Conservation (phyloP, 2,329 filamentous ascomycete species). For the Coniochaeta prunicola region DNA sequence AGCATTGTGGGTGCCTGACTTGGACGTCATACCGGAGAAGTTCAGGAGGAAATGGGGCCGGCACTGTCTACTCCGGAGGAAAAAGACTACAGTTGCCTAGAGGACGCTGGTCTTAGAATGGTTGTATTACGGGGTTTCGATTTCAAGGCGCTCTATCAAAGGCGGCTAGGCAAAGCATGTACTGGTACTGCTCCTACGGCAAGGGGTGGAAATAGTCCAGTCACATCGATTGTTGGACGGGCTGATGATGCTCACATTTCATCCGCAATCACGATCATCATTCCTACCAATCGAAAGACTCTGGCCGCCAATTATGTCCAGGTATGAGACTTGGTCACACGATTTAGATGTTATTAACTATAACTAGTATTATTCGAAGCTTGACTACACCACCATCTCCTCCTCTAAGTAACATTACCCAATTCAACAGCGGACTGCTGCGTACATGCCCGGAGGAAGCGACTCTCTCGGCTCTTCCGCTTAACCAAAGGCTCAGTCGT, state of each 20-base stretch:
- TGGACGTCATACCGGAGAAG: constrained; percentile 59
- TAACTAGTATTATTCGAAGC: background rate
- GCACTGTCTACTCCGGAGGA: constrained; percentile 71
- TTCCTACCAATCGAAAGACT: background rate
- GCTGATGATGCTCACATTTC: background rate
- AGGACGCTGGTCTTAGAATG: background rate
- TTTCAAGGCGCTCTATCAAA: background rate
- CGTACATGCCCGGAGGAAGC: background rate
- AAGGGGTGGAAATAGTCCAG: background rate
- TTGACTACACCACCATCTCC: background rate
- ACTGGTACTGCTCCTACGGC: background rate
- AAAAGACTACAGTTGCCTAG: background rate
- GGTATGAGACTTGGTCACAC: background rate
- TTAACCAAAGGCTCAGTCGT: constrained; percentile 3
- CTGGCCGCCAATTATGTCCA: background rate
- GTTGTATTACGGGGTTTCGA: background rate
- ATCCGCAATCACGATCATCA: background rate
- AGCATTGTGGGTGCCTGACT: constrained; percentile 74
- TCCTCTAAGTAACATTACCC: background rate
- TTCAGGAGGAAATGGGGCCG: constrained; percentile 75
- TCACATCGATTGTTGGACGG: background rate
- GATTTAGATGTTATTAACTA: background rate
- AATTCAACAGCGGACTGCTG: background rate
- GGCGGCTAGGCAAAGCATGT: background rate
- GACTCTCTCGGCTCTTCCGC: background rate